phyloP scores from a whole-genome alignment of 192 early-diverging fungal species.

The Coemansia sp. region DNA sequence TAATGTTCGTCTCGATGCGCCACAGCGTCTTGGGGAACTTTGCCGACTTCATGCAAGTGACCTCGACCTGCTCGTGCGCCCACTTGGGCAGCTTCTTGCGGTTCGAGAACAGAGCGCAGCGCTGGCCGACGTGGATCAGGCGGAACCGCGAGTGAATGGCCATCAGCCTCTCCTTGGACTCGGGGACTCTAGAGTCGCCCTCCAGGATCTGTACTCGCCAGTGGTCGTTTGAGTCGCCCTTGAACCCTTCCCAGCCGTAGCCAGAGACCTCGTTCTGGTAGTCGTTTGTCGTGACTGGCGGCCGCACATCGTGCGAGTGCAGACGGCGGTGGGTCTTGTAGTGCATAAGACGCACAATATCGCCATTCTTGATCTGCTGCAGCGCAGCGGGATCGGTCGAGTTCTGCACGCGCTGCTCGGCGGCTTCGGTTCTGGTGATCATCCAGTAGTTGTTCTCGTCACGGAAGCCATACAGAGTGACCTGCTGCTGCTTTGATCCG shows the following conservation, averaged over 20 bases:
- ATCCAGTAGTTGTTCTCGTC: slow-evolving; percentile 88
- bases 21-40: slow-evolving; percentile 70
- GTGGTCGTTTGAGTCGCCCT: slow-evolving; percentile 90
- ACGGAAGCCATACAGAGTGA: slow-evolving; percentile 74
- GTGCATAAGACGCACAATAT: slow-evolving; percentile 77
- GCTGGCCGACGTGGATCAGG: slow-evolving; percentile 69
- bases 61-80: slow-evolving; percentile 90
- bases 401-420: slow-evolving; percentile 31
- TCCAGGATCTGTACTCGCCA: slow-evolving; percentile 82
- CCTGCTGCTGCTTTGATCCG: slow-evolving; percentile 76
- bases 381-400: slow-evolving; percentile 35
- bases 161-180: slow-evolving; percentile 58
- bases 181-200: slow-evolving; percentile 52
- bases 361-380: slow-evolving; percentile 63
- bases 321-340: slow-evolving; percentile 60
- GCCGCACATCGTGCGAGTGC: slow-evolving; percentile 71
- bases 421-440: slow-evolving; percentile 47
- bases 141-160: slow-evolving; percentile 70
- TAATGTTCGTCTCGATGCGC: slow-evolving; percentile 71
- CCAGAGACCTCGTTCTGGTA: slow-evolving; percentile 74
- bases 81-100: slow-evolving; percentile 83
- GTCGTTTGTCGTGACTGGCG: slow-evolving; percentile 68
- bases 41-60: slow-evolving; percentile 87
- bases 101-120: slow-evolving; percentile 82
- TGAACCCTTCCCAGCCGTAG: slow-evolving; percentile 70